These are phyloP conservation scores for Cenococcum geophilum DNA, from an alignment of 495 filamentous ascomycete genomes.

Conservation along the genomic window DNA sequence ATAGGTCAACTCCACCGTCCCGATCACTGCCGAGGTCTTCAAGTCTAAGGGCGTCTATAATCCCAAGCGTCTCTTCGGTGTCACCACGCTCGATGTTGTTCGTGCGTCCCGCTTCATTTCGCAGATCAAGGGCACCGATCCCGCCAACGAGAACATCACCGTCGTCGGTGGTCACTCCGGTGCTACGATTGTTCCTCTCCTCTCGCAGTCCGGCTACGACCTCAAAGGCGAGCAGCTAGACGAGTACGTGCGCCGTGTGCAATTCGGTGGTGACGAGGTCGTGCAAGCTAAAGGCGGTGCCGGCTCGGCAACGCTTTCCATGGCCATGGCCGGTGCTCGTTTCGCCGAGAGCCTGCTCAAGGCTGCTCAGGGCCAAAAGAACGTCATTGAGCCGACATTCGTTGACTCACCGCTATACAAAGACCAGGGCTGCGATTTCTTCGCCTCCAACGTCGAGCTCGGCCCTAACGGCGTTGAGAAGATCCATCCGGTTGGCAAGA, in stretches of 20 bases:
- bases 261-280: constrained; percentile 99
- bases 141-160: constrained; percentile 83
- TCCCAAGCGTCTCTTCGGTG: constrained; percentile 97
- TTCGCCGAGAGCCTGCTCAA: constrained; percentile 93
- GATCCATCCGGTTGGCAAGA: constrained; percentile 75
- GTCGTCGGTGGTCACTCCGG: constrained; percentile 97
- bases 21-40: constrained; percentile 94
- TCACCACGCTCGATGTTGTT: constrained; percentile 98
- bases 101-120: constrained; percentile 96
- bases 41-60: constrained; percentile 92
- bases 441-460: constrained; percentile 87
- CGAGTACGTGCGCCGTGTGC: constrained; percentile 85
- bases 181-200: constrained; percentile 94
- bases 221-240: constrained; percentile 68
- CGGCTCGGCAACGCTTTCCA: constrained; percentile 95
- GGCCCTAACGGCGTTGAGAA: constrained; percentile 94
- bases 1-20: constrained; percentile 93
- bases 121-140: constrained; percentile 84
- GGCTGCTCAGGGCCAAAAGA: constrained; percentile 88
- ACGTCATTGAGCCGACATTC: constrained; percentile 91
- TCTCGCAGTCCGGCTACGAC: constrained; percentile 85
- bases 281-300: constrained; percentile 98
- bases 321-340: constrained; percentile 97
- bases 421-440: constrained; percentile 93
- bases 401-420: constrained; percentile 96